These are phyloP conservation scores for Populus pruinosa DNA, from an alignment of 345 rosid species.

Conservation along the genomic window DNA sequence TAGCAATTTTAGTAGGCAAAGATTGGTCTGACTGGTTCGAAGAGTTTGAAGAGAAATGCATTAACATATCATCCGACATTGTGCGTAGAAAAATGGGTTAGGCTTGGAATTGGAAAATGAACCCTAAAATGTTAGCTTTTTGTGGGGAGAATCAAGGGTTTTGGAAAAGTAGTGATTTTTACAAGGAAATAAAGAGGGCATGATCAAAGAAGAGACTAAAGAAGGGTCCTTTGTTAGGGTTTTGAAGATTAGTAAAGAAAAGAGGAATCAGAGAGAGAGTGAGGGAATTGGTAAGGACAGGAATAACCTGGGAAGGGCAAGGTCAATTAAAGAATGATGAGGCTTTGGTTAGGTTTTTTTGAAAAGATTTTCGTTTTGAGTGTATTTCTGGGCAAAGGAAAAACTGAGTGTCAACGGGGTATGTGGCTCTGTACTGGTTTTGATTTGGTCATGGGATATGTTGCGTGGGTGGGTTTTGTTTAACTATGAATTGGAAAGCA, in stretches of 20 bases:
- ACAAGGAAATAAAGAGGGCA: not conserved
- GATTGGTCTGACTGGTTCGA: conserved; percentile 97
- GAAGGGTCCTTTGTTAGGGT: not conserved
- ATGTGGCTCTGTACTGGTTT: not conserved
- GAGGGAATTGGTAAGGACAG: not conserved
- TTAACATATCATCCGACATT: conserved; percentile 85
- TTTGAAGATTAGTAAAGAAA: conserved; percentile 2
- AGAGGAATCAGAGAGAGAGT: not conserved
- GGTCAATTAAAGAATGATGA: not conserved
- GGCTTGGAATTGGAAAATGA: not conserved
- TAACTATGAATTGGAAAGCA: too few species aligned
- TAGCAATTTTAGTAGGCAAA: conserved; percentile 87
- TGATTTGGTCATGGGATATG: too few species aligned
- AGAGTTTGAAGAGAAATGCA: conserved; percentile 91
- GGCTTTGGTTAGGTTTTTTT: not conserved
- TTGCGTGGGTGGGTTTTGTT: too few species aligned
- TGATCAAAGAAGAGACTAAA: not conserved
- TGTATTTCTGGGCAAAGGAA: not conserved
- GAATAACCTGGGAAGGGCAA: not conserved
- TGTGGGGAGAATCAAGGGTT: not conserved
- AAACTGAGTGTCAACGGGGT: not conserved
- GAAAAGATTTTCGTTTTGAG: not conserved
- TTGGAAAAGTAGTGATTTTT: not conserved
- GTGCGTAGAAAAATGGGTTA: not conserved
- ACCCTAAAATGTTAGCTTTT: not conserved